Evolutionary conservation across 352 stramenopile genomes (phyloP).

Genomic region (Phytophthora hibernalis): DNA sequence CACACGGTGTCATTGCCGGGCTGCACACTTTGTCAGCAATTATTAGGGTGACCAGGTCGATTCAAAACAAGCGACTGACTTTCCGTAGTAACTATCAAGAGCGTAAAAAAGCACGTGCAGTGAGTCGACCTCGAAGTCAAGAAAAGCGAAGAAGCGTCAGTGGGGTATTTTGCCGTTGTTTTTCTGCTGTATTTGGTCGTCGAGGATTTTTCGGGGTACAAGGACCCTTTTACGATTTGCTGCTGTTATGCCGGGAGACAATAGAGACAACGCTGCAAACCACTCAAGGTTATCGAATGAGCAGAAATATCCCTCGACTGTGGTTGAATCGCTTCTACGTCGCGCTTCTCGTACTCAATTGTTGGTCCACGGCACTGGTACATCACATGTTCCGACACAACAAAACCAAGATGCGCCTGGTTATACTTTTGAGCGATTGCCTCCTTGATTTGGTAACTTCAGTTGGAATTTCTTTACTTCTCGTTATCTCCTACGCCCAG

Average conservation of each 20-base stretch:
- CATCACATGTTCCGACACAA: slow-evolving; percentile 39
- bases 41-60: slow-evolving; percentile 28
- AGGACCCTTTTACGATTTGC: slow-evolving; percentile 33
- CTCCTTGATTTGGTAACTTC: slow-evolving; percentile 39
- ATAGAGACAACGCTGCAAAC: slow-evolving; percentile 39
- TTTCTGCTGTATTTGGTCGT: slow-evolving; percentile 27
- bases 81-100: slow-evolving; percentile 18
- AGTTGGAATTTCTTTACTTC: slow-evolving; percentile 33
- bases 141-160: neutral
- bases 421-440: slow-evolving; percentile 34
- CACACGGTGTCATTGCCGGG: slow-evolving; percentile 20
- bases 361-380: slow-evolving; percentile 44
- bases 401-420: slow-evolving; percentile 35
- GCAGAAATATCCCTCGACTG: slow-evolving; percentile 29
- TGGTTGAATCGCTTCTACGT: slow-evolving; percentile 53
- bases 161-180: slow-evolving; percentile 5
- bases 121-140: neutral
- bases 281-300: slow-evolving; percentile 41
- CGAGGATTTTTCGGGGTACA: slow-evolving; percentile 34
- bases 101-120: neutral
- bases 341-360: slow-evolving; percentile 39
- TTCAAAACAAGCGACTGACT: slow-evolving; percentile 24
- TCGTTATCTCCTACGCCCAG: slow-evolving; percentile 32
- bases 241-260: slow-evolving; percentile 42
- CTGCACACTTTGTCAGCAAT: slow-evolving; percentile 25